A percentile compares a stretch with the other conserved stretches of the same genome.
These are phyloP conservation scores for Botrytis sinoallii DNA, from an alignment of 2,329 filamentous ascomycete species.

Conservation along the genomic window DNA sequence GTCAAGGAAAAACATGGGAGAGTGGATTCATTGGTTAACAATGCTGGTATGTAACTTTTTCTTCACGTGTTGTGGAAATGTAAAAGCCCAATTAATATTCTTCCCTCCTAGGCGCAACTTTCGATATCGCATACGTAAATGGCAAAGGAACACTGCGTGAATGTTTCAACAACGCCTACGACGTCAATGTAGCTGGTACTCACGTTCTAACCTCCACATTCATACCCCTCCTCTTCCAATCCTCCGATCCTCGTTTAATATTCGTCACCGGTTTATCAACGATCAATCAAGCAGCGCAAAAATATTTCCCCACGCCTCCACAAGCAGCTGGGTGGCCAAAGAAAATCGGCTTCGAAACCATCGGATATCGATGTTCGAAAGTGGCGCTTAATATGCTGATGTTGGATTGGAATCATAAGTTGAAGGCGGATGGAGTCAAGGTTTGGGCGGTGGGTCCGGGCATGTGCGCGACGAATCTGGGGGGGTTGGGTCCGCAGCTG, in stretches of 20 bases:
- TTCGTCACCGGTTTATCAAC: slow-evolving; percentile 46
- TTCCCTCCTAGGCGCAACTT: slow-evolving; percentile 24
- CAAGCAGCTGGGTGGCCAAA: slow-evolving; percentile 45
- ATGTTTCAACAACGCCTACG: slow-evolving; percentile 31
- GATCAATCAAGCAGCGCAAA: slow-evolving; percentile 34
- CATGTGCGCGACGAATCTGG: slow-evolving; percentile 47
- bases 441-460: slow-evolving; percentile 49
- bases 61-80: background rate
- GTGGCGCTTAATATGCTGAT: slow-evolving; percentile 49
- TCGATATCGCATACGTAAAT: slow-evolving; percentile 35
- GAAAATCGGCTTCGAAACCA: slow-evolving; percentile 26
- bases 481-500: slow-evolving; percentile 30
- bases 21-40: slow-evolving; percentile 30
- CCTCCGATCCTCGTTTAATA: slow-evolving; percentile 44
- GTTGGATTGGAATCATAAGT: slow-evolving; percentile 44
- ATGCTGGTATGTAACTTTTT: slow-evolving; percentile 26
- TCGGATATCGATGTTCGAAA: slow-evolving; percentile 44
- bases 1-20: slow-evolving; percentile 23
- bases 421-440: slow-evolving; percentile 50
- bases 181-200: slow-evolving; percentile 38
- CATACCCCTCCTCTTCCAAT: slow-evolving; percentile 42
- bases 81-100: slow-evolving; percentile 2
- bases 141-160: slow-evolving; percentile 35
- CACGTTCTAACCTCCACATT: slow-evolving; percentile 37
- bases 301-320: slow-evolving; percentile 24